Base-by-base conservation (phyloP, 257 asterid genomes). In the Salvia splendens region DNA sequence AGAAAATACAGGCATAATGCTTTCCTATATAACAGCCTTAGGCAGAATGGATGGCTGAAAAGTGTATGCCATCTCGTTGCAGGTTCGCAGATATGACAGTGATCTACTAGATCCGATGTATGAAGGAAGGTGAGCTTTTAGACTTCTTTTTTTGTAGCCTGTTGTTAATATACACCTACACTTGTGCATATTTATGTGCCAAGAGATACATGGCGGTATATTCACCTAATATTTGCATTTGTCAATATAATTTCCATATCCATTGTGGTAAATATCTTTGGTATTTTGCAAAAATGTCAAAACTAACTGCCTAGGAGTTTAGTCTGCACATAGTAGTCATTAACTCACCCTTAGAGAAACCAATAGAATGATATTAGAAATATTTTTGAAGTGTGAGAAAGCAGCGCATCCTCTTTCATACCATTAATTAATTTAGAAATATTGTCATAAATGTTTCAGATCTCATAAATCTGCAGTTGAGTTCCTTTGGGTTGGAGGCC, bases 401-500 rank as follows among this genome's bases (percentile, higher is more conserved):
- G 47, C 38, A 49, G 48, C 36, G 60, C 71, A n/a, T 12, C 63
- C 55, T 49, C 61, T 66, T 48, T 14, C 64, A 20, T 38, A 6
- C 55, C 46, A 52, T 70, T 36, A 53, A 32, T 4, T 74, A 71
- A 68, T 53, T 35, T 16, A 20, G 38, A 46, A 8, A 32, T 49
- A 45, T 52, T 56, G n/a, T n/a, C n/a, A n/a, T n/a, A n/a, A n/a
- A n/a, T n/a, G n/a, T n/a, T 67, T 16, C 88, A 89, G 97, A 80
- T 69, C 85, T 38, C 85, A 75, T 56, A 91, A 68, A 77, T 91
- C 95, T 69, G 87, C 91, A 35, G 71, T 94, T 17, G 96, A 88
- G 68, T 94, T 83, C 69, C 80, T 85, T 64, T 90, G 96, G 97
- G 82, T 88, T 66, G 99, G 97, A 70, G 97, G 97, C 70, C 96